phyloP scores from a whole-genome alignment of 768 basidiomycete species.

The Hebeloma cylindrosporum region DNA sequence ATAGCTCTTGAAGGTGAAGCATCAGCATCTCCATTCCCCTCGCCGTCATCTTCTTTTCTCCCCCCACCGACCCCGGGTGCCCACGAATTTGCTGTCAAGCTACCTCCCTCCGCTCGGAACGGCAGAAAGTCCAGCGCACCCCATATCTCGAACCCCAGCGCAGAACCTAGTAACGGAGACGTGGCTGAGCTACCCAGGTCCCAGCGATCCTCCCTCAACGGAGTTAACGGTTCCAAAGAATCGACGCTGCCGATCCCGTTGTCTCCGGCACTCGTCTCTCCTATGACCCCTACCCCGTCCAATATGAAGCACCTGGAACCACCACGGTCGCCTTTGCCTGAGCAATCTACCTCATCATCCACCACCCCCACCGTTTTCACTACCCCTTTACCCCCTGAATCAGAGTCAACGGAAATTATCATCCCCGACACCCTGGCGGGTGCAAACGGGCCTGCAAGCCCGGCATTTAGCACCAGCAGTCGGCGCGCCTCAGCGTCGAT shows the following conservation, averaged over 20 bases:
- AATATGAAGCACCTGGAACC: slow-evolving; percentile 22
- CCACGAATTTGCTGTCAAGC: slow-evolving; percentile 65
- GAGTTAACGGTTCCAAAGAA: slow-evolving; percentile 2
- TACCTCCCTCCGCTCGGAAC: slow-evolving; percentile 32
- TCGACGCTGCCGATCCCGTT: slow-evolving; percentile 1
- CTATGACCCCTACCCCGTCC: slow-evolving; percentile 27
- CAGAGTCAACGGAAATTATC: slow-evolving; percentile 8
- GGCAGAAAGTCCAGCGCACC: slow-evolving; percentile 19
- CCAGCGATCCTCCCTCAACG: slow-evolving; percentile 8
- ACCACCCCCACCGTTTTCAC: slow-evolving; percentile 29
- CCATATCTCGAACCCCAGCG: slow-evolving; percentile 11
- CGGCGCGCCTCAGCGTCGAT: slow-evolving; percentile 4
- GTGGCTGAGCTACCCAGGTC: background rate
- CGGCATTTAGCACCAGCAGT: slow-evolving; percentile 17
- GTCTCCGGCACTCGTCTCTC: slow-evolving; percentile 20
- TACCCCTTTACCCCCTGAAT: slow-evolving; percentile 12
- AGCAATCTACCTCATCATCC: slow-evolving; percentile 29
- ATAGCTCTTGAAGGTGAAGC: slow-evolving; percentile 41
- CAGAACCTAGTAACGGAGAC: slow-evolving; percentile 5
- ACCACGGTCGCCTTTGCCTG: slow-evolving; percentile 15
- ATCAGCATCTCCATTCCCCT: slow-evolving; percentile 52
- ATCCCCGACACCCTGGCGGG: slow-evolving; percentile 15
- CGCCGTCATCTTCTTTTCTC: slow-evolving; percentile 65
- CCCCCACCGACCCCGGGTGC: slow-evolving; percentile 66
- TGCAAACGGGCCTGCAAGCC: slow-evolving; percentile 12